Percentiles rank a stretch among this genome's conserved stretches.
These are phyloP conservation scores for Skeletonema marinoi DNA, from an alignment of 108 stramenopile species.

Conservation along the genomic window DNA sequence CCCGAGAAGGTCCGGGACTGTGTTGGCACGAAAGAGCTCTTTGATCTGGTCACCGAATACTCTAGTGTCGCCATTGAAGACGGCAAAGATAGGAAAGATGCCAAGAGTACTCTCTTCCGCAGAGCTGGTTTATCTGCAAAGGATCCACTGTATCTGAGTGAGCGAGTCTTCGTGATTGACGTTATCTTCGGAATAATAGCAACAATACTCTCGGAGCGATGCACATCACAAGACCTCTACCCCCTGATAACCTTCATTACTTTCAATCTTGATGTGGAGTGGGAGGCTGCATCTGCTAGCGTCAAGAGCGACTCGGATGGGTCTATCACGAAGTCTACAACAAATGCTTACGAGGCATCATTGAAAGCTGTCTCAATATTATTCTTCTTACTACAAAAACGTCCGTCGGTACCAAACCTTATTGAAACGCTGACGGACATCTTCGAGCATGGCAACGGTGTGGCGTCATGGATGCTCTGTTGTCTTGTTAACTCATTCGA, in stretches of 20 bases:
- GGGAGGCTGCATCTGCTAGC: slow-evolving; percentile 43
- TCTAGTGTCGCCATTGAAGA: slow-evolving; percentile 25
- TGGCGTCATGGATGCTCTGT: slow-evolving; percentile 76
- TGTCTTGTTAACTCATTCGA: slow-evolving; percentile 71
- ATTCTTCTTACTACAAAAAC: slow-evolving; percentile 48
- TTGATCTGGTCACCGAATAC: slow-evolving; percentile 52
- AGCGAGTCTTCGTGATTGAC: slow-evolving; percentile 53
- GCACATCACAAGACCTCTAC: slow-evolving; percentile 37
- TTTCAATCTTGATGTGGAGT: slow-evolving; percentile 54
- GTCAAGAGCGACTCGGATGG: slow-evolving; percentile 10
- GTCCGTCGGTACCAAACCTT: slow-evolving; percentile 27
- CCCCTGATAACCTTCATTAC: slow-evolving; percentile 63
- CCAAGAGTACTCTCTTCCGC: background rate
- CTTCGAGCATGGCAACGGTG: slow-evolving; percentile 56
- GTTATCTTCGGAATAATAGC: slow-evolving; percentile 65
- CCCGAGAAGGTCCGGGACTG: slow-evolving; percentile 71
- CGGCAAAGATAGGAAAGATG: background rate
- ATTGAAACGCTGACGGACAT: slow-evolving; percentile 47
- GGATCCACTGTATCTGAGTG: slow-evolving; percentile 30
- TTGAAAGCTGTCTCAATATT: slow-evolving; percentile 42
- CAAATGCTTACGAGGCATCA: slow-evolving; percentile 26
- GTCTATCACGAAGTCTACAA: slow-evolving; percentile 13
- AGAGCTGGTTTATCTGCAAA: background rate
- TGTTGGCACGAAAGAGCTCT: slow-evolving; percentile 52
- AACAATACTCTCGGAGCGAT: slow-evolving; percentile 43